Evolutionary conservation across 139 green algal genomes (phyloP).

Genomic region (Picochlorum sp.): DNA sequence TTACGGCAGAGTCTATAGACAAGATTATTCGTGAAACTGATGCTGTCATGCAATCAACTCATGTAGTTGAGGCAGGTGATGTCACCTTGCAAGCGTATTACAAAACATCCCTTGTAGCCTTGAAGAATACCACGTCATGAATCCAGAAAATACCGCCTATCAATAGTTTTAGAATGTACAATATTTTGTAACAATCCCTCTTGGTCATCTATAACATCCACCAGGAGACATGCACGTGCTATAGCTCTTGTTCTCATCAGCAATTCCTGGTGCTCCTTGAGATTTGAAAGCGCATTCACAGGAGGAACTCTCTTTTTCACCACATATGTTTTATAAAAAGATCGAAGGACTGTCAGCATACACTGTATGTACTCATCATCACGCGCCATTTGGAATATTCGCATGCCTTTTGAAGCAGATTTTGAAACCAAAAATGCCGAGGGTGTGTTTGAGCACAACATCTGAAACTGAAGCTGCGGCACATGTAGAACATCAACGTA

Average conservation of each 20-base stretch:
- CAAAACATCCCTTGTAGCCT: no score
- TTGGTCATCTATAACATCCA: not conserved
- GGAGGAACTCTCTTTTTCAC: slow-evolving; percentile 10
- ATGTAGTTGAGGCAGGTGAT: no score
- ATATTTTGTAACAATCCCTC: not conserved
- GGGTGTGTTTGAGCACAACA: slow-evolving; percentile 35
- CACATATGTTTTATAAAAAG: slow-evolving; percentile 31
- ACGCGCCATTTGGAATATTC: slow-evolving; percentile 42
- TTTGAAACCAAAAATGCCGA: slow-evolving; percentile 50
- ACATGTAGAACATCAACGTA: slow-evolving; percentile 45
- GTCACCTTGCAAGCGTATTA: no score
- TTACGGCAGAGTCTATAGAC: slow-evolving; percentile 45
- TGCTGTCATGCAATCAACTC: slow-evolving; percentile 17
- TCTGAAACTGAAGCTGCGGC: slow-evolving; percentile 71
- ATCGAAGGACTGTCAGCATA: slow-evolving; percentile 38
- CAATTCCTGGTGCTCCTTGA: slow-evolving; percentile 31
- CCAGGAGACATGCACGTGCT: not conserved
- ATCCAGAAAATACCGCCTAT: not conserved
- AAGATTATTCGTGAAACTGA: slow-evolving; percentile 56
- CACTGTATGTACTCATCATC: slow-evolving; percentile 36
- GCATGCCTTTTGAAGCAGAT: slow-evolving; percentile 45
- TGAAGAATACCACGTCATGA: not conserved
- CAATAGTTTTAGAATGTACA: not conserved
- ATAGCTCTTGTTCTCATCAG: slow-evolving; percentile 18
- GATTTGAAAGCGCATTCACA: slow-evolving; percentile 26